Base-by-base conservation (phyloP, 139 green algal genomes). In the Closterium sp. region DNA sequence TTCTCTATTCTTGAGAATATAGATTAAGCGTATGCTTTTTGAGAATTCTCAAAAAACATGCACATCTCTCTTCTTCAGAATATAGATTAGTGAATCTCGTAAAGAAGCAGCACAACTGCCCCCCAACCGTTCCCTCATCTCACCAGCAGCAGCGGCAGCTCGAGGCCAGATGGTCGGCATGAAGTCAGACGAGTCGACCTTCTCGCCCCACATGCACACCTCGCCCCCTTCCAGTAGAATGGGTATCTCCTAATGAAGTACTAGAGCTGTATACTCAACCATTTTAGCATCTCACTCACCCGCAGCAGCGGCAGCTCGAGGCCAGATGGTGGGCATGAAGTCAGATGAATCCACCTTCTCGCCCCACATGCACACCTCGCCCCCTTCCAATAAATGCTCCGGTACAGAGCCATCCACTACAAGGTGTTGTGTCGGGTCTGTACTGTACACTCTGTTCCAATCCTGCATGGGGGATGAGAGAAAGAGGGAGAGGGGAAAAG, bases 201-300 rank as follows among this genome's bases (percentile, higher is more conserved):
- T 95, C 90, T 95, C 92, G 6, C 92, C 92, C 92, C 92, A 95
- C 90, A 94, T 94, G 92, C 92, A 95, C 19, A 95, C 92, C 92
- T 95, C 92, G 1, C 92, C 92, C 27, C 92, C 92, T 31, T 70
- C 45, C 45, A 70, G 1, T 70, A 70, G 3, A 38, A 38, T 38
- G 2, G 32, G 32, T 3, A 38, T 7, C 32, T 38, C 32, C 3
- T 38, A 38, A 38, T 38, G 32, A 38, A 38, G 0, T 4, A 19
- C 3, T 70, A 19, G 2, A 3, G 10, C 1, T 70, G 3, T 70
- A 62, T 7, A 70, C 45, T 70, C 45, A 22, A 19, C 11, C 1
- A 38, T 2, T 38, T 38, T 3, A 38, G 32, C 32, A 38, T 38
- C 32, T 2, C 32, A 38, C 32, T 38, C 32, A 38, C 32, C 32